Conservation (phyloP, 2,329 filamentous ascomycete genomes). For the Whalleya microplaca region DNA sequence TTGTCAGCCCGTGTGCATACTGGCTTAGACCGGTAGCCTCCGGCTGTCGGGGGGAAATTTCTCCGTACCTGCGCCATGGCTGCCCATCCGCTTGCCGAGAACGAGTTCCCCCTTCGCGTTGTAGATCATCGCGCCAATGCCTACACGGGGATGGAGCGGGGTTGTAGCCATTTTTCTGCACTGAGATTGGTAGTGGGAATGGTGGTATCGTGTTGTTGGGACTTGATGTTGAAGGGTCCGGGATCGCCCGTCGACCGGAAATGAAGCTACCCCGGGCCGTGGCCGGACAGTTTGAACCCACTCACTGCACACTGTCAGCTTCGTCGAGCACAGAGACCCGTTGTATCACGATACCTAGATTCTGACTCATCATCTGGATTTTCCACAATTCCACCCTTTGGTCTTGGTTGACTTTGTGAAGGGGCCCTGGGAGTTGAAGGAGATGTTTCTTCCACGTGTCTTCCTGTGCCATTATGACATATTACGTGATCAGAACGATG, state of each 20-base stretch:
- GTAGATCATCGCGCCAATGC: conserved; percentile 52
- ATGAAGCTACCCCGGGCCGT: background rate
- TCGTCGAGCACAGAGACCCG: background rate
- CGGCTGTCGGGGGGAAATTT: background rate
- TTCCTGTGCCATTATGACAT: too few relatives aligned
- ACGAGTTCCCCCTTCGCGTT: conserved; percentile 49
- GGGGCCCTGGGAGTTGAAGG: too few relatives aligned
- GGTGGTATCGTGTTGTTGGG: background rate
- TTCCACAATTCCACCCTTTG: too few relatives aligned
- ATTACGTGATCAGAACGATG: too few relatives aligned
- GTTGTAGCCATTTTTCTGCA: conserved; percentile 27
- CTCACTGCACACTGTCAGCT: background rate
- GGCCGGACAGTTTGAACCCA: background rate
- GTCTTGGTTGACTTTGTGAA: too few relatives aligned
- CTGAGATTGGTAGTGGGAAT: background rate
- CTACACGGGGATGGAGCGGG: conserved; percentile 46
- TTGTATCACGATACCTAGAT: background rate
- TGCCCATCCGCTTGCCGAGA: conserved; percentile 51
- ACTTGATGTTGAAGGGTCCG: background rate
- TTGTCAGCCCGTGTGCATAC: conserved; percentile 16
- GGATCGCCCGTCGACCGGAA: background rate
- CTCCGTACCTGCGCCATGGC: conserved; percentile 51
- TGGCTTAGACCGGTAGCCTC: background rate
- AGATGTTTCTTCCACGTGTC: too few relatives aligned
- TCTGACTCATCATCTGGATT: too few relatives aligned